A percentile compares a stretch with the other conserved stretches of the same genome.
phyloP scores from a whole-genome alignment of 2,329 filamentous ascomycete genomes.

The Rhinocladiella mackenziei region DNA sequence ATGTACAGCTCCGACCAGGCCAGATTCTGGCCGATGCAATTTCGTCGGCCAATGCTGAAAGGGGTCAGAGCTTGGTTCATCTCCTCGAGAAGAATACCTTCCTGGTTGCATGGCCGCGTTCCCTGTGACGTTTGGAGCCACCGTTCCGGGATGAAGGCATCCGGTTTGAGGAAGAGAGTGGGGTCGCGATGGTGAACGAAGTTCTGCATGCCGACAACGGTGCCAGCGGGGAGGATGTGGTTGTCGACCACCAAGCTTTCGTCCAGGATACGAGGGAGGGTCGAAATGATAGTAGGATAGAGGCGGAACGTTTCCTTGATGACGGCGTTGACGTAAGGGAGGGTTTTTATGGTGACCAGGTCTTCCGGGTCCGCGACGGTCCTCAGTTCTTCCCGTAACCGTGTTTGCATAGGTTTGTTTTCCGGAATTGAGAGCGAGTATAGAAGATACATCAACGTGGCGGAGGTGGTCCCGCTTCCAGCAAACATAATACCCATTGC shows the following conservation, averaged over 20 bases:
- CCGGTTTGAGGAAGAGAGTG: conserved; percentile 19
- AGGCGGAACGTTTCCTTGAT: conserved; percentile 28
- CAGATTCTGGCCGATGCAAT: conserved; percentile 32
- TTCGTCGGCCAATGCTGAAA: conserved; percentile 36
- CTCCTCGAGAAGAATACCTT: too few relatives aligned
- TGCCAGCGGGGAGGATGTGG: conserved; percentile 21
- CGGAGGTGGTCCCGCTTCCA: conserved; percentile 16
- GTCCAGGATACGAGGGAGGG: conserved; percentile 22
- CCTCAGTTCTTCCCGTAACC: conserved; percentile 9
- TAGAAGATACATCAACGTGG: conserved; percentile 9
- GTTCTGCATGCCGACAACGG: conserved; percentile 23
- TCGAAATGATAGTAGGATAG: conserved; percentile 28
- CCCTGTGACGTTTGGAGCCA: too few relatives aligned
- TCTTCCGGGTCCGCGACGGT: background rate
- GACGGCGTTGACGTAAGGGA: conserved; percentile 27
- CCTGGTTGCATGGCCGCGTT: too few relatives aligned
- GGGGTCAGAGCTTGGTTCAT: conserved; percentile 30
- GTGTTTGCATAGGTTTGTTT: background rate
- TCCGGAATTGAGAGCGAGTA: conserved; percentile 4
- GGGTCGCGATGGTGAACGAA: conserved; percentile 20
- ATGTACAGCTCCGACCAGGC: conserved; percentile 30
- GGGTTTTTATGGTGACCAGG: conserved; percentile 2
- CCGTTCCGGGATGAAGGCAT: conserved; percentile 25
- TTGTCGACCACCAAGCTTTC: conserved; percentile 20
- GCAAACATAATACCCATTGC: conserved; percentile 12